Base-by-base conservation (phyloP, 2,329 filamentous ascomycete species). In the Cordyceps javanica region DNA sequence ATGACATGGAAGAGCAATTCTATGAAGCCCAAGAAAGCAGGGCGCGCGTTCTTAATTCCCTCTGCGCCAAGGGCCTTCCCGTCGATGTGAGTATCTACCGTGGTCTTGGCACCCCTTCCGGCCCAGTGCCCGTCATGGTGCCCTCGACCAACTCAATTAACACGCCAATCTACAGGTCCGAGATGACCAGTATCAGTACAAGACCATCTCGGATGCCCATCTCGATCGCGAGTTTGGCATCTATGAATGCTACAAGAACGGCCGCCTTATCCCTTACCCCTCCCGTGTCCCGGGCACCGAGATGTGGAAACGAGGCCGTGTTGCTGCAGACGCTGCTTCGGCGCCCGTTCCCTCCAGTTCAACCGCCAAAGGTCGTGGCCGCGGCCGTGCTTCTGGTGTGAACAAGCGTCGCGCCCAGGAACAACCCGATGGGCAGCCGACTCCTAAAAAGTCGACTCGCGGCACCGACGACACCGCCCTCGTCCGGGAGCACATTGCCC, bases 341-440 rank as follows among this genome's bases (percentile, higher is more conserved):
- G 70, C 67, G 25, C 65, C 66, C 36, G 62, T 66, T 14, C 63
- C 64, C 39, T 60, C 62, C 30, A 56, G 62, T n/a, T 56, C 67
- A 28, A 62, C 66, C 36, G 65, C 61, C 61, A 71, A 62, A 60
- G 66, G 59, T 64, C 68, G 65, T 67, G 72, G 67, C 53, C 67
- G 62, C 64, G 72, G 63, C 46, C 72, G 65, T 49, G 44, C 16
- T 36, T 14, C 41, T n/a, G 70, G 66, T 34, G 66, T 65, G 55
- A 68, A 65, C 60, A 84, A 83, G 70, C 77, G 81, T 25, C 81
- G 76, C 64, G 75, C 80, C 6, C 76, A 75, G 14, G 77, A 75
- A 28, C 76, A 78, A 60, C 73, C 72, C 1, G 79, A 82, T 21
- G 75, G 74, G 23, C 76, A 79, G 61, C 76, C 77, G 1, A 74